Conservation (phyloP, 371 early-diverging fungal genomes). For the Basidiobolus meristosporus region DNA sequence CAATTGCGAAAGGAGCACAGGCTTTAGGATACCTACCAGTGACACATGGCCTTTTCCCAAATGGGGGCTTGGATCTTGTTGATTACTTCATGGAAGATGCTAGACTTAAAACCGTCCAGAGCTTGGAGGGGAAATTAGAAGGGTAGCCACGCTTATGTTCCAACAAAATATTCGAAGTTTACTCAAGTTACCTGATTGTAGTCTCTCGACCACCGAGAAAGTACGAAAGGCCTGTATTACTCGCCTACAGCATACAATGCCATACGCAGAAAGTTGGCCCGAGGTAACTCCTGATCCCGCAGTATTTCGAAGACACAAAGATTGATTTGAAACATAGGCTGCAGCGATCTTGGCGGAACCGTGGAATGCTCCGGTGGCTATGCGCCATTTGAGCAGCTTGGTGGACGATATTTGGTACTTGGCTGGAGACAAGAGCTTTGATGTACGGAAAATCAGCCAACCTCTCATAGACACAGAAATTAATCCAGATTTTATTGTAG, state of each 20-base stretch:
- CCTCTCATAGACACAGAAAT: not conserved
- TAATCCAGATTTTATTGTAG: slow-evolving; percentile 11
- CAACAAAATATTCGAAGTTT: slow-evolving; percentile 8
- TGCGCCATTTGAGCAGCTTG: slow-evolving; percentile 41
- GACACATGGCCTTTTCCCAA: slow-evolving; percentile 46
- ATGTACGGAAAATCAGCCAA: slow-evolving; percentile 21
- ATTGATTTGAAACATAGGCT: slow-evolving; percentile 21
- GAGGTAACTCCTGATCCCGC: slow-evolving; percentile 18
- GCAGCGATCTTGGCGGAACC: slow-evolving; percentile 66
- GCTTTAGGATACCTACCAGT: slow-evolving; percentile 49
- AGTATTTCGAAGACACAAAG: not conserved
- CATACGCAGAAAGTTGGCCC: slow-evolving; percentile 59
- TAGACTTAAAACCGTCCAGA: slow-evolving; percentile 26
- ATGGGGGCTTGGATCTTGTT: slow-evolving; percentile 51
- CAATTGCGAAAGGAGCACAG: slow-evolving; percentile 42
- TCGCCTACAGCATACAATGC: slow-evolving; percentile 51
- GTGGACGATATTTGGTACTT: slow-evolving; percentile 75
- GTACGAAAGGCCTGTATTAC: slow-evolving; percentile 37
- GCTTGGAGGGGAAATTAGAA: slow-evolving; percentile 25
- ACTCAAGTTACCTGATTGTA: slow-evolving; percentile 2
- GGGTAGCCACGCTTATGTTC: slow-evolving; percentile 10
- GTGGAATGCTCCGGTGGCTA: slow-evolving; percentile 43
- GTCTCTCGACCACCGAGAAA: slow-evolving; percentile 24
- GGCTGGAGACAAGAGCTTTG: slow-evolving; percentile 68
- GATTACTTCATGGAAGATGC: slow-evolving; percentile 51